phyloP scores from a whole-genome alignment of 2,329 filamentous ascomycete genomes.

The Lachnum nothofagi region DNA sequence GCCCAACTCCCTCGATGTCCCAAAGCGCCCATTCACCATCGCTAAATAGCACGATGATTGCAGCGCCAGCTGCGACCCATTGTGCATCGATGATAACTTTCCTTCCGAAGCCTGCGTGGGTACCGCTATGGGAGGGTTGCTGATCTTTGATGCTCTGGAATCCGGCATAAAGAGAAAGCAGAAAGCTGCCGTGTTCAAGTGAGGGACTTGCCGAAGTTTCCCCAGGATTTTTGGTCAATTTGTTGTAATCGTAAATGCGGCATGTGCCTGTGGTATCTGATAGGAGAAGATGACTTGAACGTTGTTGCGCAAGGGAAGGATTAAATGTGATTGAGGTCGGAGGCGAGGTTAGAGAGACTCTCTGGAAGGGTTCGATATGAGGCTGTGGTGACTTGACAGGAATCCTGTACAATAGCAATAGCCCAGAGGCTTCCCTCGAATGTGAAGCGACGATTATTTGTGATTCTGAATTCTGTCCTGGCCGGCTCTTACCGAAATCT shows the following conservation, averaged over 20 bases:
- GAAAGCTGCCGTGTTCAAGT: slow-evolving; percentile 56
- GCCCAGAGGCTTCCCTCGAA: slow-evolving; percentile 54
- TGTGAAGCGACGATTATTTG: slow-evolving; percentile 56
- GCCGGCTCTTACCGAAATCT: slow-evolving; percentile 29
- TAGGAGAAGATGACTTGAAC: slow-evolving; percentile 53
- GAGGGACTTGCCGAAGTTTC: slow-evolving; percentile 41
- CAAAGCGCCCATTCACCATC: slow-evolving; percentile 66
- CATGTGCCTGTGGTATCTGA: slow-evolving; percentile 52
- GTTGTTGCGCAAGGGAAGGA: slow-evolving; percentile 38
- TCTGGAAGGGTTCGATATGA: slow-evolving; percentile 51
- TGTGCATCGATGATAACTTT: slow-evolving; percentile 59
- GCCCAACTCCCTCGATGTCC: slow-evolving; percentile 57
- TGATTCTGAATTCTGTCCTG: slow-evolving; percentile 26
- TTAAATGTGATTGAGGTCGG: slow-evolving; percentile 57
- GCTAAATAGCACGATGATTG: slow-evolving; percentile 52
- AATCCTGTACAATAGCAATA: slow-evolving; percentile 55
- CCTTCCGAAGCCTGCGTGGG: slow-evolving; percentile 42
- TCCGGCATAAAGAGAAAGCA: slow-evolving; percentile 53
- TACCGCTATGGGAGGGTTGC: slow-evolving; percentile 41
- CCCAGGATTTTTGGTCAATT: slow-evolving; percentile 47
- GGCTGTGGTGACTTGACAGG: slow-evolving; percentile 35
- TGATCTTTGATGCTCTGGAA: slow-evolving; percentile 27
- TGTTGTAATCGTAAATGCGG: slow-evolving; percentile 57
- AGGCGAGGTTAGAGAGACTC: slow-evolving; percentile 51
- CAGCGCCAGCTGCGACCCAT: slow-evolving; percentile 57